phyloP scores from a whole-genome alignment of 345 rosid species.

The Eucalyptus curtisii region DNA sequence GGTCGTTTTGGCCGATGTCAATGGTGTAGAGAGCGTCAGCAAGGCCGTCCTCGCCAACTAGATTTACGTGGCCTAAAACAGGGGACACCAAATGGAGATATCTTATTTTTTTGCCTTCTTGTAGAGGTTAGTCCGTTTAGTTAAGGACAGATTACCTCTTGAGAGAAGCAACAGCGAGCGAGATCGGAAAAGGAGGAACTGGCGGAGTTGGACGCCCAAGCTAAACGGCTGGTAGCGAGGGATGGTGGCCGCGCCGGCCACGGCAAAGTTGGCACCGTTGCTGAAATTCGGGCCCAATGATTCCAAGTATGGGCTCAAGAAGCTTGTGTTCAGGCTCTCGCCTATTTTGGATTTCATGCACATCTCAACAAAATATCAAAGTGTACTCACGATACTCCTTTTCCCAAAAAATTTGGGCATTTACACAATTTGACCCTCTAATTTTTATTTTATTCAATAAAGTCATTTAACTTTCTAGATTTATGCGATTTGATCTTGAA shows the following conservation, averaged over 20 bases:
- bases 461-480: background rate
- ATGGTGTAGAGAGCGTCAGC: constrained; percentile 38
- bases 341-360: constrained; percentile 4
- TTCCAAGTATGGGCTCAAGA: constrained; percentile 21
- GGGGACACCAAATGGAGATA: background rate
- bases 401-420: background rate
- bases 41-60: constrained; percentile 24
- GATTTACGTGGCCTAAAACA: background rate
- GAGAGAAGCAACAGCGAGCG: constrained; percentile 19
- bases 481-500: too few species aligned
- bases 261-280: constrained; percentile 24
- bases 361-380: background rate
- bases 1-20: constrained; percentile 65
- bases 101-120: background rate
- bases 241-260: constrained; percentile 16
- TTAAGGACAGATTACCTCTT: background rate
- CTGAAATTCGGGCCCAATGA: constrained; percentile 19
- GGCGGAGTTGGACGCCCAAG: constrained; percentile 23
- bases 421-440: background rate
- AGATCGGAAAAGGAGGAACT: constrained; percentile 22
- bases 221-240: constrained; percentile 17
- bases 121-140: background rate
- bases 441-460: background rate
- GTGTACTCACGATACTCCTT: too few species aligned
- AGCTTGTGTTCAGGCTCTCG: constrained; percentile 9